A percentile compares a stretch with the other conserved stretches of the same genome.
These are phyloP conservation scores for Cladosporium colombiae DNA, from an alignment of 2,329 filamentous ascomycete species.

Conservation along the genomic window DNA sequence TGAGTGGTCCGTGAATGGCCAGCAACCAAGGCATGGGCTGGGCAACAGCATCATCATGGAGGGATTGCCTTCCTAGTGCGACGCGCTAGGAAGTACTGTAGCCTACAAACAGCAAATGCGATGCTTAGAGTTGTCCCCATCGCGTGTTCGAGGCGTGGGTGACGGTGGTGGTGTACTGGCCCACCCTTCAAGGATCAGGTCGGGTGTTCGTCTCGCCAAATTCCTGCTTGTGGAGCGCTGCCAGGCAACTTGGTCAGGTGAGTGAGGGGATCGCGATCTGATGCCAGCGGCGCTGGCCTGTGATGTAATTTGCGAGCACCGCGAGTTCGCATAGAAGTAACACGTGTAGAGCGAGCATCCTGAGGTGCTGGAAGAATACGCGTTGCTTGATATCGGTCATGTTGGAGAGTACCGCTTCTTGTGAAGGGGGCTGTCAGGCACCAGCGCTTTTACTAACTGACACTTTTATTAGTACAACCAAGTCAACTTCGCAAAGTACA, in stretches of 20 bases:
- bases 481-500: background rate
- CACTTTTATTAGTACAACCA: background rate
- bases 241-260: background rate
- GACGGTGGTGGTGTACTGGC: background rate
- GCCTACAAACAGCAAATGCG: conserved; percentile 9
- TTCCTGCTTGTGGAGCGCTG: conserved; percentile 6
- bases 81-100: conserved; percentile 1
- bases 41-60: conserved; percentile 9
- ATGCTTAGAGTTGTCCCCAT: background rate
- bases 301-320: background rate
- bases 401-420: background rate
- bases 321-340: no score
- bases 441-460: background rate
- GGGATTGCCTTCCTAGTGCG: background rate
- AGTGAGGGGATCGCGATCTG: background rate
- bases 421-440: background rate
- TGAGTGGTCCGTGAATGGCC: background rate
- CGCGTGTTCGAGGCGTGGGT: background rate
- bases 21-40: conserved; percentile 10
- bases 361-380: background rate
- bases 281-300: background rate
- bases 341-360: background rate
- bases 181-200: background rate
- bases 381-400: background rate
- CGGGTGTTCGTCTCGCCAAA: background rate